Evolutionary conservation across 169 alveolate species (phyloP), one percentile per base, ranked within the genome.

Genomic region (Prorocentrum cordatum): DNA sequence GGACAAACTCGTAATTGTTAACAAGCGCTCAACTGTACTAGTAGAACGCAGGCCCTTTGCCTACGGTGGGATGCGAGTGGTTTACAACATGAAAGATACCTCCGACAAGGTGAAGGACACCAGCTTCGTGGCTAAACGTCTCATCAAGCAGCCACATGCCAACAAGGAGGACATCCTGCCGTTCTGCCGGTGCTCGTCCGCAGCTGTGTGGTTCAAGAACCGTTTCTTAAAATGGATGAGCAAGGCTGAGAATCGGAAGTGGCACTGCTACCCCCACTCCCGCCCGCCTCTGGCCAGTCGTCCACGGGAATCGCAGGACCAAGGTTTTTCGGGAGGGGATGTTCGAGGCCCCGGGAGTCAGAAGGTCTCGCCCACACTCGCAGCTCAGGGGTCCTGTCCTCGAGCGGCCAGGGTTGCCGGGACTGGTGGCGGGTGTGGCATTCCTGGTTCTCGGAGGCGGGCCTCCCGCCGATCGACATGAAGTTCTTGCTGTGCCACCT

Each of bases 41-140:
- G 32, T 72, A 29, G 35, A 72, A n/a, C 6, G 4, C 5, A 45
- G 20, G n/a, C 67, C 83, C 50, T 72, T 72, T 35, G 58, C 16
- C 32, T 72, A 5, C 10, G 83, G 83, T 9, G 83, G 83, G 4
- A 72, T 72, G 83, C 83, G 83, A 22, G n/a, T 72, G 62, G 83
- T 72, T 16, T 72, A 39, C 61, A 35, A 33, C 24, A 72, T 72
- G 83, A 20, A 5, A 9, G 83, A 72, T 24, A 4, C 50, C 18
- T 72, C 83, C 16, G 45, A 14, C 22, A 45, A 27, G 33, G 47
- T 45, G 50, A 16, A 22, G 5, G 16, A 24, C 2, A 0, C 26
- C 14, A 26, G 3, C 3, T 45, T 72, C 68, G 83, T 72, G 33
- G 83, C 83, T 3, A 72, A 72, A 36, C 83, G 83, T 24, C 68